These are phyloP conservation scores for Claviceps sorghi DNA, from an alignment of 2,329 filamentous ascomycete genomes.

Conservation along the genomic window DNA sequence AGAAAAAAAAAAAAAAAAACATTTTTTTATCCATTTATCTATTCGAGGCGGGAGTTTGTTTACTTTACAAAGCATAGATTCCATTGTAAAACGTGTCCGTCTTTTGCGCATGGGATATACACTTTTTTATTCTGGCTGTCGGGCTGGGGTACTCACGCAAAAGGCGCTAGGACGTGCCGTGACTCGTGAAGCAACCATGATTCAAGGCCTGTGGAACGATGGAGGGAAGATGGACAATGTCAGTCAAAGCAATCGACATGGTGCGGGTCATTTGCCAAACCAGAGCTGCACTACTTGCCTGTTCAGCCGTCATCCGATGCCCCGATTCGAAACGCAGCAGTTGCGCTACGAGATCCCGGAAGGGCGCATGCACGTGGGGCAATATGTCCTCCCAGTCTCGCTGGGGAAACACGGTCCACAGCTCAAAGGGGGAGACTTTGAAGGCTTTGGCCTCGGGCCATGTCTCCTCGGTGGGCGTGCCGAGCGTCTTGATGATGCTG, in stretches of 20 bases:
- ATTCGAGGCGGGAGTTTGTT: background rate
- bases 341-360: conserved; percentile 48
- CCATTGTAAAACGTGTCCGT: background rate
- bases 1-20: too few species aligned
- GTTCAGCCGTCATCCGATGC: conserved; percentile 48
- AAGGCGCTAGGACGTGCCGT: background rate
- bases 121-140: background rate
- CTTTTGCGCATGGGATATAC: background rate
- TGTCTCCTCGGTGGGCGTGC: conserved; percentile 61
- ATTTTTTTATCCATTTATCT: background rate
- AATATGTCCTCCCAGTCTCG: conserved; percentile 58
- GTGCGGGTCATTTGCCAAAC: background rate
- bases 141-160: background rate
- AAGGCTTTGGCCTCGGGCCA: conserved; percentile 72
- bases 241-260: background rate
- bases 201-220: conserved; percentile 12
- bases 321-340: conserved; percentile 59
- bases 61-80: background rate
- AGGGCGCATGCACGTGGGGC: conserved; percentile 40
- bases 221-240: background rate
- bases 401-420: conserved; percentile 61
- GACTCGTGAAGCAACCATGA: conserved; percentile 8
- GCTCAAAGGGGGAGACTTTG: conserved; percentile 70
- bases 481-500: conserved; percentile 83
- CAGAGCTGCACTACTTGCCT: conserved; percentile 15